Evolutionary conservation across 768 basidiomycete genomes (phyloP).

Genomic region (Xerocomellus dryophilus): DNA sequence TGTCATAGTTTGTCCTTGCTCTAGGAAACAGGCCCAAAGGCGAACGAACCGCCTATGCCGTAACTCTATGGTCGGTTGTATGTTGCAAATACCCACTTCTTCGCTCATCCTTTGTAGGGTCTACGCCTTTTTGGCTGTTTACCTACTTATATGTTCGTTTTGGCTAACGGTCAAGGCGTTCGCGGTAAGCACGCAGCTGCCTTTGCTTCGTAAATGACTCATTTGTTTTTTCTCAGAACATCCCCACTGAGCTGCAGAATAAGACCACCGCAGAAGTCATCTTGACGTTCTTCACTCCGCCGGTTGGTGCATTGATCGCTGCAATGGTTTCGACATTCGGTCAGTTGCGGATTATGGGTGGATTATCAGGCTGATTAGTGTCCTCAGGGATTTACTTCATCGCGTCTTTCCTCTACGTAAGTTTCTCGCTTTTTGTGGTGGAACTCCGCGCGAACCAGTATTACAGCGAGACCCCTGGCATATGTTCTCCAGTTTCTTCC

Average conservation of each 20-base stretch:
- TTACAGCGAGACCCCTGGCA: slow-evolving; percentile 93
- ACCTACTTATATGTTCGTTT: slow-evolving; percentile 85
- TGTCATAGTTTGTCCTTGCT: slow-evolving; percentile 58
- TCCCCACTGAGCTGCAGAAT: slow-evolving; percentile 49
- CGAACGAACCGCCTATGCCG: slow-evolving; percentile 67
- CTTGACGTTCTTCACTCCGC: slow-evolving; percentile 63
- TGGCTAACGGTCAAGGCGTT: slow-evolving; percentile 82
- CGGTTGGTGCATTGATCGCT: slow-evolving; percentile 78
- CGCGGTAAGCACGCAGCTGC: slow-evolving; percentile 41
- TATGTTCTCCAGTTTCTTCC: slow-evolving; percentile 91
- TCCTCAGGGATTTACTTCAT: slow-evolving; percentile 69
- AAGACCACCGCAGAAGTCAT: slow-evolving; percentile 52
- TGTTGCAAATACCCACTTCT: background rate
- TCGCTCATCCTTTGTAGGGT: slow-evolving; percentile 48
- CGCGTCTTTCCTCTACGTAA: slow-evolving; percentile 81
- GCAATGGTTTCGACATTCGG: slow-evolving; percentile 89
- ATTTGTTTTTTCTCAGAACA: slow-evolving; percentile 37
- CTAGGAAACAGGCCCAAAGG: slow-evolving; percentile 87
- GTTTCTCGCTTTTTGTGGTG: slow-evolving; percentile 27
- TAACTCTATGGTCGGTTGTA: slow-evolving; percentile 62
- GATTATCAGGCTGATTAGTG: slow-evolving; percentile 7
- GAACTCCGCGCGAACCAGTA: slow-evolving; percentile 4
- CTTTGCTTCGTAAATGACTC: background rate
- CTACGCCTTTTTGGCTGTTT: slow-evolving; percentile 78
- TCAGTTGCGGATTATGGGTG: slow-evolving; percentile 26